These are phyloP conservation scores for Erucastrum elatum DNA, from an alignment of 345 rosid genomes.

Conservation along the genomic window DNA sequence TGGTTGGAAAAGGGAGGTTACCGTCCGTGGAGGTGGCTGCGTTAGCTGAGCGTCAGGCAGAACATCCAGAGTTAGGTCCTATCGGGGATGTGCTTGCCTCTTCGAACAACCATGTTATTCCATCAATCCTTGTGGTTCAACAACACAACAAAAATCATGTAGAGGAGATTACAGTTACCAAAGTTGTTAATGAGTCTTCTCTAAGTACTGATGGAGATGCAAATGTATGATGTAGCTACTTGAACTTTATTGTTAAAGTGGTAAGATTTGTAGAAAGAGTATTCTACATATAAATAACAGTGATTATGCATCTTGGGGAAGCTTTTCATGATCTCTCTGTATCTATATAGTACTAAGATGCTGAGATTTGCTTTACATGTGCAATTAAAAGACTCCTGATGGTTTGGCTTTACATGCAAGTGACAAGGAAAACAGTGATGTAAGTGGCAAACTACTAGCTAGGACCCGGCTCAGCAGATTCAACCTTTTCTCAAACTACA, in stretches of 20 bases:
- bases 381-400: no score
- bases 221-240: constrained; percentile 18
- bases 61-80: constrained; percentile 48
- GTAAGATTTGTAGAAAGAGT: not conserved
- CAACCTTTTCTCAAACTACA: not conserved
- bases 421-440: not conserved
- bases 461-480: constrained; percentile 8
- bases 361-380: not conserved
- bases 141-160: constrained; percentile 48
- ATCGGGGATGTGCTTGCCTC: constrained; percentile 52
- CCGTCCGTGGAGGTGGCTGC: constrained; percentile 58
- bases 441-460: not conserved
- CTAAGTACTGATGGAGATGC: constrained; percentile 25
- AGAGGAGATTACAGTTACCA: constrained; percentile 51
- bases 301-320: not conserved
- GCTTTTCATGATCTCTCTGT: not conserved
- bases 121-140: constrained; percentile 53
- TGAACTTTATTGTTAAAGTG: not conserved
- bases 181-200: constrained; percentile 33
- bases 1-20: constrained; percentile 72
- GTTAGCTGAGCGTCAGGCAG: constrained; percentile 53
- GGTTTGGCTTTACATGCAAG: constrained; percentile 13
- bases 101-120: constrained; percentile 26
- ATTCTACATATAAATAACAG: not conserved
- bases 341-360: not conserved